These are phyloP conservation scores for Penicillium sp. DNA, from an alignment of 2,329 filamentous ascomycete species.

Conservation along the genomic window DNA sequence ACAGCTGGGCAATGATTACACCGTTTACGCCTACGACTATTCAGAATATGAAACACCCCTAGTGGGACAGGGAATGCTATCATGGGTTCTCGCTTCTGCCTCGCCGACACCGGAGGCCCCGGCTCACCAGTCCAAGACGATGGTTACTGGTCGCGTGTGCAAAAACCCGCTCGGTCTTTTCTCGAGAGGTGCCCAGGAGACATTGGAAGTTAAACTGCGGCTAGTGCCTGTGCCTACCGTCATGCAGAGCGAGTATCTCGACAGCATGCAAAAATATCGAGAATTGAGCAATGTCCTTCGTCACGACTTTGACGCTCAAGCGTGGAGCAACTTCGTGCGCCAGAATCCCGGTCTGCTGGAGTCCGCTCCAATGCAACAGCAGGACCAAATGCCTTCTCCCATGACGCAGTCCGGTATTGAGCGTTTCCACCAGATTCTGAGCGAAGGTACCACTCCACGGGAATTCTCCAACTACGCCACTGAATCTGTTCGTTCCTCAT, in stretches of 20 bases:
- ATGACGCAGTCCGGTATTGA: conserved; percentile 44
- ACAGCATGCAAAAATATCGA: conserved; percentile 58
- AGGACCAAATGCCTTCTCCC: conserved; percentile 30
- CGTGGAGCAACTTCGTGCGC: conserved; percentile 75
- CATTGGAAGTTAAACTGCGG: conserved; percentile 85
- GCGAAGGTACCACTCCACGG: conserved; percentile 42
- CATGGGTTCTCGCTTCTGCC: conserved; percentile 66
- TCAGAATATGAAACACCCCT: conserved; percentile 90
- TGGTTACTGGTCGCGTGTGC: conserved; percentile 82
- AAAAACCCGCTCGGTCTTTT: conserved; percentile 82
- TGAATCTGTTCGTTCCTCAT: conserved; percentile 35
- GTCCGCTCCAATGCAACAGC: conserved; percentile 19
- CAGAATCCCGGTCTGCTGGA: conserved; percentile 55
- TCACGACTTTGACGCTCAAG: conserved; percentile 62
- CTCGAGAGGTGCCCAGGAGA: conserved; percentile 73
- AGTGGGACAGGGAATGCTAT: conserved; percentile 93
- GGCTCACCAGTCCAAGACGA: conserved; percentile 58
- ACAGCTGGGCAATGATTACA: conserved; percentile 74
- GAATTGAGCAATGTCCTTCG: conserved; percentile 56
- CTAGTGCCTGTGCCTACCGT: conserved; percentile 70
- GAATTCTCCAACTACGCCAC: conserved; percentile 34
- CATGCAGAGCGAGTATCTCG: conserved; percentile 57
- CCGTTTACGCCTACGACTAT: conserved; percentile 95
- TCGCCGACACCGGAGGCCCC: conserved; percentile 53
- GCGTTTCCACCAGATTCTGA: conserved; percentile 43